Evolutionary conservation across 73 alveolate genomes (phyloP).

Genomic region (Paramecium biaurelia): DNA sequence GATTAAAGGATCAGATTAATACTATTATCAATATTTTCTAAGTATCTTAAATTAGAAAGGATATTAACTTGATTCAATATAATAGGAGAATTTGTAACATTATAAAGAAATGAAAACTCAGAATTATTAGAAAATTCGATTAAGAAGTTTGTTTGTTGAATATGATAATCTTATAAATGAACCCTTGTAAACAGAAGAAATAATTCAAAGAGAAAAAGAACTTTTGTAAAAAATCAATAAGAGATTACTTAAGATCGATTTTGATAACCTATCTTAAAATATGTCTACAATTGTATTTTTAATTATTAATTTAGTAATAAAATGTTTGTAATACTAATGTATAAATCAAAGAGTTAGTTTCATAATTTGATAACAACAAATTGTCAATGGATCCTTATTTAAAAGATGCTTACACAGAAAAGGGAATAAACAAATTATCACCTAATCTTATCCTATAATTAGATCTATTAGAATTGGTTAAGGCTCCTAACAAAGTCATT

Average conservation of each 20-base stretch:
- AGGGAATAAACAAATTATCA: not conserved
- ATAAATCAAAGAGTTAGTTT: not conserved
- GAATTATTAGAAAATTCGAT: not conserved
- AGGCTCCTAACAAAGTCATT: not conserved
- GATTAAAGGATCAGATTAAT: not conserved
- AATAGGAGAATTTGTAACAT: not conserved
- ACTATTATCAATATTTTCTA: not conserved
- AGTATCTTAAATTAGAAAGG: not conserved
- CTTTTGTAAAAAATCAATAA: not conserved
- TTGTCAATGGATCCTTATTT: not conserved
- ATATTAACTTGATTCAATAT: not conserved
- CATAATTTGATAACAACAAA: not conserved
- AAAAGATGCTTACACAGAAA: constrained; percentile 30
- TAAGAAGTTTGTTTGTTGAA: not conserved
- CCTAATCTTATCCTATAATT: not conserved
- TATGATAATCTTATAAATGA: not conserved
- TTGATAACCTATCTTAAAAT: not conserved
- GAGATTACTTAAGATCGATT: not conserved
- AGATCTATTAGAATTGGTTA: not conserved
- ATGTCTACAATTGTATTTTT: not conserved
- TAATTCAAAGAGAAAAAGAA: not conserved
- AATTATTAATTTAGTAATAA: not conserved
- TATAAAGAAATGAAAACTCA: not conserved
- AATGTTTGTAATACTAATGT: not conserved
- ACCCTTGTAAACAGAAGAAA: not conserved